Percentiles rank a stretch among this genome's conserved stretches.
These are phyloP conservation scores for Xylaria sp. DNA, from an alignment of 2,329 filamentous ascomycete genomes.

Conservation along the genomic window DNA sequence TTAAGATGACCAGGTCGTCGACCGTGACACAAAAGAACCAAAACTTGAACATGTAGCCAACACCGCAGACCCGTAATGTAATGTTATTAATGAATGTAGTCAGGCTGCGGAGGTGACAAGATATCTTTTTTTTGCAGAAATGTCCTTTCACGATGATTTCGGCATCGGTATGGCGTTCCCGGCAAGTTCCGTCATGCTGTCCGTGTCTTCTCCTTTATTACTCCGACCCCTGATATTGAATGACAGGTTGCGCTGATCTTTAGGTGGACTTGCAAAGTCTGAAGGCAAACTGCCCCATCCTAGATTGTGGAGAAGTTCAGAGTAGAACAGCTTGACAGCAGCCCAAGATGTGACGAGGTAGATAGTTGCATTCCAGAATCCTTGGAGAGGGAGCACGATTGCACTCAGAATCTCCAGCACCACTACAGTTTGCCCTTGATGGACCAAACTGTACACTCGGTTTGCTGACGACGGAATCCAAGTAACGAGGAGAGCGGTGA, in stretches of 20 bases:
- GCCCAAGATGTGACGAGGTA: conserved; percentile 77
- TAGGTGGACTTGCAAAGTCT: conserved; percentile 29
- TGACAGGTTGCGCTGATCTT: conserved; percentile 43
- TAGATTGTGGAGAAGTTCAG: conserved; percentile 50
- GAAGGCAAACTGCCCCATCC: conserved; percentile 39
- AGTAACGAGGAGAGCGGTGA: conserved; percentile 75
- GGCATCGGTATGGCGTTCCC: conserved; percentile 51
- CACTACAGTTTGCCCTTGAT: conserved; percentile 63
- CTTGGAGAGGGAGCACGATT: conserved; percentile 82
- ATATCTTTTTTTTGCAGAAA: conserved; percentile 4
- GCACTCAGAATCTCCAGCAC: conserved; percentile 76
- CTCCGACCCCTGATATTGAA: conserved; percentile 51
- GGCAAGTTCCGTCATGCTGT: conserved; percentile 64
- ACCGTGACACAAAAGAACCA: background rate
- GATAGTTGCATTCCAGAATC: conserved; percentile 85
- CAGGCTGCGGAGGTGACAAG: background rate
- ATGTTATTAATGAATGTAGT: background rate
- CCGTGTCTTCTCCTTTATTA: conserved; percentile 57
- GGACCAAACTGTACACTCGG: conserved; percentile 75
- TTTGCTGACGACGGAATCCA: conserved; percentile 84
- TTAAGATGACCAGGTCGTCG: background rate
- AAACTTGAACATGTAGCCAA: background rate
- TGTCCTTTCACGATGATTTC: conserved; percentile 38
- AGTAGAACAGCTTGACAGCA: conserved; percentile 65
- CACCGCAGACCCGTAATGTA: background rate